Base-by-base conservation (phyloP, 768 basidiomycete genomes). In the Naganishia friedmannii region DNA sequence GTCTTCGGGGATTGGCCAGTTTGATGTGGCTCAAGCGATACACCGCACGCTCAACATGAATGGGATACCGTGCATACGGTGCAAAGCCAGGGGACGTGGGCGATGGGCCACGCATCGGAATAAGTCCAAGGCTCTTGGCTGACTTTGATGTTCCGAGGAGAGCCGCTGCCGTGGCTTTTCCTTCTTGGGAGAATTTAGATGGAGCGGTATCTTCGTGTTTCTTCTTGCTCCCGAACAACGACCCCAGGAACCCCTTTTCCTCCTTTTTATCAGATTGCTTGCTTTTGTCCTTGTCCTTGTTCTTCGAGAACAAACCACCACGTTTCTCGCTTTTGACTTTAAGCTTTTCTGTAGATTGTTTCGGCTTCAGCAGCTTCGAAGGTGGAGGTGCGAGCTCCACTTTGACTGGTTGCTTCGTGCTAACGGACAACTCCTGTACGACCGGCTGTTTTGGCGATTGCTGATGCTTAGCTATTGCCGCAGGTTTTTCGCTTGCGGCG, bases 1-100 rank as follows among this genome's bases (percentile, higher is more conserved):
- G 94, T 54, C 96, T 86, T 70, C 96, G 86, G 10, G 96, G 94
- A 82, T 98, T 99, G 26, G 96, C 96, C 54, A 99, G 85, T 82
- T 99, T 99, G 85, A 99, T 99, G 78, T 99, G 96, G 79, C 92
- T 94, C 60, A 99, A 84, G 70, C 96, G 86, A 82, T 99, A 99
- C 56, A 99, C 94, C 3, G 96, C 96, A 39, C 96, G 87, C 80
- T 99, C 96, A 73, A 99, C 96, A 77, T 99, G 96, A 71, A 99
- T 97, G 10, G 96, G 96, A 79, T 98, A 94, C 73, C 96, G 87
- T 63, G 94, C 85, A 73, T 86, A 89, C 53, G 37, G 82, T 13
- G 73, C 73, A 70, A 78, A 78, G 0, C 76, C 87, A 0, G 77
- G 78, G 53, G 73, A 76, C 66, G 76, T 81, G 54, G 78, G 81